Conservation (phyloP, 2,329 filamentous ascomycete genomes). For the Hypoxylon sp. region DNA sequence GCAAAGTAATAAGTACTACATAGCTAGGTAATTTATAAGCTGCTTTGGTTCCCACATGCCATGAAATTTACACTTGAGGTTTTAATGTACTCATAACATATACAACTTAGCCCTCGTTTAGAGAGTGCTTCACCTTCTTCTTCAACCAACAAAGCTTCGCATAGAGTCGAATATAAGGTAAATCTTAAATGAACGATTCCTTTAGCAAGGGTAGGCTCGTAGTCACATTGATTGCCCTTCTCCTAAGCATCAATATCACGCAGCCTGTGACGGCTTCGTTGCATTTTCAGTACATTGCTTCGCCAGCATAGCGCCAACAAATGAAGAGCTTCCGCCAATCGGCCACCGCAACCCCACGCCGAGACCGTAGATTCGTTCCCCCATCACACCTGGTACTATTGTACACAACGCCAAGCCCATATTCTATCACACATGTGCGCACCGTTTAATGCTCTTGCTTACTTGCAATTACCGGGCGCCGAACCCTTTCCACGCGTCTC, state of each 20-base stretch:
- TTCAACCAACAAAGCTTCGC: conserved; percentile 23
- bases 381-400: conserved; percentile 38
- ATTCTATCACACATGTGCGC: conserved; percentile 43
- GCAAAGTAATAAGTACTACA: conserved; percentile 19
- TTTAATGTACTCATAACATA: conserved; percentile 12
- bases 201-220: conserved; percentile 27
- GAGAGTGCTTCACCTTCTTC: neutral
- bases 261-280: conserved; percentile 43
- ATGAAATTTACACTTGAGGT: neutral
- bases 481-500: conserved; percentile 21
- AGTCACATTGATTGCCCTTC: conserved; percentile 33
- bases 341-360: conserved; percentile 44
- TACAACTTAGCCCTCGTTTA: conserved; percentile 21
- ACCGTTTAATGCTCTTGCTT: conserved; percentile 24
- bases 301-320: conserved; percentile 46
- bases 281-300: conserved; percentile 41
- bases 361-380: conserved; percentile 39
- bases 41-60: conserved; percentile 7
- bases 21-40: neutral
- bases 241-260: conserved; percentile 42
- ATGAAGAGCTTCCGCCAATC: conserved; percentile 42
- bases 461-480: conserved; percentile 16
- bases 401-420: conserved; percentile 29
- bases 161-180: conserved; percentile 18
- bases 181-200: conserved; percentile 22